Percentiles rank a stretch among this genome's conserved stretches.
phyloP scores from a whole-genome alignment of 441 rosid genomes.

The Bocquillonia castaneifolia region DNA sequence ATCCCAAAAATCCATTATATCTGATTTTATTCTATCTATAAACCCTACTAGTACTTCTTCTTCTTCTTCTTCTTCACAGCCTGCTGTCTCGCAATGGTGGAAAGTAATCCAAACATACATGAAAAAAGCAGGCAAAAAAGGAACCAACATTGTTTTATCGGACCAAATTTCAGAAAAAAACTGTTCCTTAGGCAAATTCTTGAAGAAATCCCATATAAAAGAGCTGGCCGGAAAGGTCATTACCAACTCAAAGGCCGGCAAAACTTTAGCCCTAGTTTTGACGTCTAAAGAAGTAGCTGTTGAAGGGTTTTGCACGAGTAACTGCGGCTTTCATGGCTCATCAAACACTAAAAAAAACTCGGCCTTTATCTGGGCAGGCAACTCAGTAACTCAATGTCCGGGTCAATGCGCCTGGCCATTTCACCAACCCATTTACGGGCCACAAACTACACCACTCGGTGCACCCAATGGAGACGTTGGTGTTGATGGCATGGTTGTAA shows the following conservation, averaged over 20 bases:
- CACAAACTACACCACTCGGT: conserved; percentile 28
- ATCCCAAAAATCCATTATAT: conserved; percentile 31
- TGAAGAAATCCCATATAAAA: conserved; percentile 24
- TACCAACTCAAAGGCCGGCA: conserved; percentile 9
- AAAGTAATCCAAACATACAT: conserved; percentile 24
- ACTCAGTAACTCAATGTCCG: conserved; percentile 37
- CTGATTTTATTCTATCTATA: conserved; percentile 35
- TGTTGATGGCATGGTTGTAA: conserved; percentile 34
- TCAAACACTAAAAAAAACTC: not conserved
- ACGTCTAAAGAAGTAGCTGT: conserved; percentile 34
- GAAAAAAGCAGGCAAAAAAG: conserved; percentile 30
- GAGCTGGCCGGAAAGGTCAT: conserved; percentile 17
- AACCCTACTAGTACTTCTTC: not conserved
- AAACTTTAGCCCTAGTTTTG: conserved; percentile 28
- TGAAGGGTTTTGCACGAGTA: conserved; percentile 37
- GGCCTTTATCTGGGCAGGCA: conserved; percentile 35
- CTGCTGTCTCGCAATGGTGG: conserved; percentile 33
- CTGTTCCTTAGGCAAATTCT: conserved; percentile 30
- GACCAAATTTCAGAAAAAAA: conserved; percentile 22
- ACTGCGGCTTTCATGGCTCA: conserved; percentile 37
- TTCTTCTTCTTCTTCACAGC: conserved; percentile 4
- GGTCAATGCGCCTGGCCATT: conserved; percentile 43
- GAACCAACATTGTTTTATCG: conserved; percentile 13
- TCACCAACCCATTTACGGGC: conserved; percentile 40
- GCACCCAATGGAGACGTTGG: conserved; percentile 39